These are phyloP conservation scores for Cordyceps tenuipes DNA, from an alignment of 2,329 filamentous ascomycete genomes.

Conservation along the genomic window DNA sequence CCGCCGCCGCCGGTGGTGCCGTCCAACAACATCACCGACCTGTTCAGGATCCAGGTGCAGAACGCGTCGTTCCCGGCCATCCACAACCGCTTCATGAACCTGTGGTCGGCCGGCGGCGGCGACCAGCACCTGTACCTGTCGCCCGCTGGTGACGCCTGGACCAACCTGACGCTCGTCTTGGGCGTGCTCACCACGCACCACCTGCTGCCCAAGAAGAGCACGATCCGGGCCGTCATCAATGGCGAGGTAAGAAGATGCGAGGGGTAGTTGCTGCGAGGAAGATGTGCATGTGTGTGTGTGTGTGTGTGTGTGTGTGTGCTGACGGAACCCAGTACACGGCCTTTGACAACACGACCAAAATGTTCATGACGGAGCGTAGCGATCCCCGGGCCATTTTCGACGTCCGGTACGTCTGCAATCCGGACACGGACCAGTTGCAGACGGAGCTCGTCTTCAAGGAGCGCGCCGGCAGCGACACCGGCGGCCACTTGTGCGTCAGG, in stretches of 20 bases:
- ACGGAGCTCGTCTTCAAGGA: conserved; percentile 27
- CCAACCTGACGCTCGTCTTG: conserved; percentile 28
- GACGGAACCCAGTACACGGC: conserved; percentile 25
- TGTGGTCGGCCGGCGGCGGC: conserved; percentile 27
- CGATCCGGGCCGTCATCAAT: conserved; percentile 33
- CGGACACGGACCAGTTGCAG: conserved; percentile 32
- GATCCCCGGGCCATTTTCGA: conserved; percentile 34
- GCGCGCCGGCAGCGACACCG: conserved; percentile 21
- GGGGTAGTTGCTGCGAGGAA: no score
- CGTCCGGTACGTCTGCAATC: conserved; percentile 33
- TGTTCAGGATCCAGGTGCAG: conserved; percentile 31
- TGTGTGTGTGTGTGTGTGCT: background rate
- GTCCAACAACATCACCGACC: conserved; percentile 24
- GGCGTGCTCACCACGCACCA: conserved; percentile 26
- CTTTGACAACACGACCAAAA: conserved; percentile 38
- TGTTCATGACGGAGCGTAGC: conserved; percentile 38
- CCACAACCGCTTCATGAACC: conserved; percentile 30
- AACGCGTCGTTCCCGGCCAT: conserved; percentile 27
- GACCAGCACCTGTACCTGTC: conserved; percentile 33
- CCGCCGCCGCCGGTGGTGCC: conserved; percentile 21
- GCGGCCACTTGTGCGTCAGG: conserved; percentile 33
- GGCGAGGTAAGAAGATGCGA: conserved; percentile 27
- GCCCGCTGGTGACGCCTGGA: conserved; percentile 28
- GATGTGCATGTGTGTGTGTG: no score
- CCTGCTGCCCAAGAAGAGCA: conserved; percentile 8